These are phyloP conservation scores for Candida jianshihensis DNA, from an alignment of 805 yeast species.

Conservation along the genomic window DNA sequence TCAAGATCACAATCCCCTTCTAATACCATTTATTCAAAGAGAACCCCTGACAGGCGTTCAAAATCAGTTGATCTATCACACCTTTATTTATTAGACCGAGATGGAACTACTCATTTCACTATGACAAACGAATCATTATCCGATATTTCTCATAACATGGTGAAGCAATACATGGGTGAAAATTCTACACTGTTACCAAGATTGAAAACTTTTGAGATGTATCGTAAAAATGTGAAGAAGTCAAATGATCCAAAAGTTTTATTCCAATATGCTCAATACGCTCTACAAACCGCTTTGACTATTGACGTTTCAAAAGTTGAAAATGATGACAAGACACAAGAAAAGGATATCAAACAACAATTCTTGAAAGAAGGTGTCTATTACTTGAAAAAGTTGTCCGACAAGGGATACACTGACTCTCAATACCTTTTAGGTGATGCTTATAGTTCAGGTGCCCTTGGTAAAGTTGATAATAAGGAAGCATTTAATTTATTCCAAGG, in stretches of 20 bases:
- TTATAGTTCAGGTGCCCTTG: slow-evolving; percentile 75
- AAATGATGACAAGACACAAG: slow-evolving; percentile 23
- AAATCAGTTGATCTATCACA: slow-evolving; percentile 37
- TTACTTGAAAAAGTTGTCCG: slow-evolving; percentile 64
- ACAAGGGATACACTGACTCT: slow-evolving; percentile 80
- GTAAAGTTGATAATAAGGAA: slow-evolving; percentile 70
- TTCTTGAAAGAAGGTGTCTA: slow-evolving; percentile 72
- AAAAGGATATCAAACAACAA: slow-evolving; percentile 38
- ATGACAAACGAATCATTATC: slow-evolving; percentile 35
- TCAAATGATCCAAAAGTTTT: slow-evolving; percentile 81
- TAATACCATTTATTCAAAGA: neutral
- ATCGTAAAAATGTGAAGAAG: slow-evolving; percentile 77
- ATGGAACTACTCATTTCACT: slow-evolving; percentile 28
- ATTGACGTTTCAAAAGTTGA: slow-evolving; percentile 28
- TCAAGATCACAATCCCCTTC: slow-evolving; percentile 14
- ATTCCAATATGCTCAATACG: slow-evolving; percentile 86
- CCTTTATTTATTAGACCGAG: slow-evolving; percentile 28
- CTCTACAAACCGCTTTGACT: slow-evolving; percentile 76
- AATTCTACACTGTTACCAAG: slow-evolving; percentile 56
- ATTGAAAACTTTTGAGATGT: slow-evolving; percentile 78
- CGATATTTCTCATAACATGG: slow-evolving; percentile 45
- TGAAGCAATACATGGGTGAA: slow-evolving; percentile 48
- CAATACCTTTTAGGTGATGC: slow-evolving; percentile 92
- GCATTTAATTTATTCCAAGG: slow-evolving; percentile 72
- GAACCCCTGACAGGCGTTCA: slow-evolving; percentile 20